These are phyloP conservation scores for Mycena rebaudengoi DNA, from an alignment of 768 basidiomycete genomes.

Conservation along the genomic window DNA sequence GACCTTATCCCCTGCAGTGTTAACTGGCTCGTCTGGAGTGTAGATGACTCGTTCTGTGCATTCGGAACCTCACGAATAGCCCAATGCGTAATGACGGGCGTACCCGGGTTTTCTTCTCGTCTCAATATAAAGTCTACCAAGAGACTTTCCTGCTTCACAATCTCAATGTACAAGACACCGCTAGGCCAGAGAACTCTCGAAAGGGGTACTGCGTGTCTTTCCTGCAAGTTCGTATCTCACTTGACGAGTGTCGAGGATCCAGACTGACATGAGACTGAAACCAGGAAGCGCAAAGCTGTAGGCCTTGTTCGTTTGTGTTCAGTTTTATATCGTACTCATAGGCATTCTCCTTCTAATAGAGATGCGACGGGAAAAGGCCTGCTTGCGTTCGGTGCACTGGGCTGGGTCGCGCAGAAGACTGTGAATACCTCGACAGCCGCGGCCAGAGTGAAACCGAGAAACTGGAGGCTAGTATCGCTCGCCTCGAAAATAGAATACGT, in stretches of 20 bases:
- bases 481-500: slow-evolving; percentile 46
- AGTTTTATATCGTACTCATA: background rate
- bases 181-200: background rate
- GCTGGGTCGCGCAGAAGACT: slow-evolving; percentile 48
- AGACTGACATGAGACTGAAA: background rate
- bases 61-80: too few species aligned
- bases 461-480: slow-evolving; percentile 50
- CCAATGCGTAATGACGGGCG: too few species aligned
- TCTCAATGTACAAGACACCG: background rate
- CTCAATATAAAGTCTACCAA: background rate
- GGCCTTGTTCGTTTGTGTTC: background rate
- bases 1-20: too few species aligned
- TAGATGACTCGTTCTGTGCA: too few species aligned
- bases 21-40: too few species aligned
- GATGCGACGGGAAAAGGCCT: slow-evolving; percentile 54
- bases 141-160: background rate
- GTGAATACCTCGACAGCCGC: slow-evolving; percentile 52
- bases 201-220: slow-evolving; percentile 22
- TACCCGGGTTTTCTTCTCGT: background rate
- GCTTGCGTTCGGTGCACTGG: slow-evolving; percentile 50
- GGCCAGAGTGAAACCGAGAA: slow-evolving; percentile 45
- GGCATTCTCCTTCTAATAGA: slow-evolving; percentile 38
- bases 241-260: background rate
- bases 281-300: slow-evolving; percentile 15
- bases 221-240: slow-evolving; percentile 23